A percentile compares a stretch with the other conserved stretches of the same genome.
Evolutionary conservation across 2,329 filamentous ascomycete species (phyloP).

Genomic region (Aspergillus carbonarius): DNA sequence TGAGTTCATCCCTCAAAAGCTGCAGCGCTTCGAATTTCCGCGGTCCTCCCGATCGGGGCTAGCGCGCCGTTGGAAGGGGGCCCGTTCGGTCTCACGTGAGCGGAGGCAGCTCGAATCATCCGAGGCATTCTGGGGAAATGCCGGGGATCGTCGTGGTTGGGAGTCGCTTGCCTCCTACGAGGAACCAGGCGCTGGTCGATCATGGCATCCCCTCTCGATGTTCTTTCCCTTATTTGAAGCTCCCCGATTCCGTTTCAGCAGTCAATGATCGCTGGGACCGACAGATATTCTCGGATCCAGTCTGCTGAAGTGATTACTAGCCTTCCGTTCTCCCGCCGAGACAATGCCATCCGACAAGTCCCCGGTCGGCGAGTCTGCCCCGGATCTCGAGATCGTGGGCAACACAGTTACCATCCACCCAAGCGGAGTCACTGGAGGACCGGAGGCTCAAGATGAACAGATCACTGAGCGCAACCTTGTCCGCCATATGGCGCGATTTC

Average conservation of each 20-base stretch:
- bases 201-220: neutral
- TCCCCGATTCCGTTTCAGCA: neutral
- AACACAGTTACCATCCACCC: conserved; percentile 73
- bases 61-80: neutral
- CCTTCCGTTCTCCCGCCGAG: conserved; percentile 1
- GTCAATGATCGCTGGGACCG: conserved; percentile 6
- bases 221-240: neutral
- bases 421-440: conserved; percentile 56
- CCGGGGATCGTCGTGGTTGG: conserved; percentile 14
- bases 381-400: conserved; percentile 75
- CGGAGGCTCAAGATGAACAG: conserved; percentile 43
- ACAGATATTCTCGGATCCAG: neutral
- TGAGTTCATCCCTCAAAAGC: conserved; percentile 16
- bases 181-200: neutral
- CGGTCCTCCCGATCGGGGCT: neutral
- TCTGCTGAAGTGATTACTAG: neutral
- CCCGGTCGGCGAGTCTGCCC: conserved; percentile 53
- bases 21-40: neutral
- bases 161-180: neutral
- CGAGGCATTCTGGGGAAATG: conserved; percentile 31
- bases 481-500: conserved; percentile 82
- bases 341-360: conserved; percentile 34
- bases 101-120: conserved; percentile 11
- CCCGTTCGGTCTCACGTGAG: conserved; percentile 19
- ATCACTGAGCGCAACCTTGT: conserved; percentile 51